A percentile compares a stretch with the other conserved stretches of the same genome.
These are phyloP conservation scores for Jaenimonas drosophilae DNA, from an alignment of 208 protist species.

Conservation along the genomic window DNA sequence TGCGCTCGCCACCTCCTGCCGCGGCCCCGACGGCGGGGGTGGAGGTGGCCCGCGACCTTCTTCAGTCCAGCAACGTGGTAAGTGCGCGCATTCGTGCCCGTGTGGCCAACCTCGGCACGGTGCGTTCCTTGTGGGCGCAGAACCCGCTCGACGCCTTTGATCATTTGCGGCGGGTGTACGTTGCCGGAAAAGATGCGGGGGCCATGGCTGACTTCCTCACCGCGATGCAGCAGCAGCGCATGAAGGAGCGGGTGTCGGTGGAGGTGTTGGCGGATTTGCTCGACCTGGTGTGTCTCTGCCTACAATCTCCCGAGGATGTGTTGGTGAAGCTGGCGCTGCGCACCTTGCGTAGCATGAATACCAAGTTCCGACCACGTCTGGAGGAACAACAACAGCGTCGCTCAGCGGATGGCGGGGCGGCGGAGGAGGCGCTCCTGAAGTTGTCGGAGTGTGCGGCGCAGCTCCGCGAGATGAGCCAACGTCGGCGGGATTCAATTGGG, in stretches of 20 bases:
- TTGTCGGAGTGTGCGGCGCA: slow-evolving; percentile 20
- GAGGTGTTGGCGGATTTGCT: slow-evolving; percentile 43
- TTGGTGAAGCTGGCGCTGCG: slow-evolving; percentile 38
- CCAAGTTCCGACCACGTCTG: slow-evolving; percentile 42
- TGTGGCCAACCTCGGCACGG: slow-evolving; percentile 26
- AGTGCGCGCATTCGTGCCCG: slow-evolving; percentile 27
- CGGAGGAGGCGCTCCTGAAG: slow-evolving; percentile 19
- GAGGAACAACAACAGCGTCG: slow-evolving; percentile 39
- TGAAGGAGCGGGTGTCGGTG: slow-evolving; percentile 53
- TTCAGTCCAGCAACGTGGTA: slow-evolving; percentile 13
- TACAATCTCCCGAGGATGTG: slow-evolving; percentile 30
- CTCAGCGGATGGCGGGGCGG: no score
- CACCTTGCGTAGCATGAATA: slow-evolving; percentile 40
- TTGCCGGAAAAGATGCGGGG: slow-evolving; percentile 40
- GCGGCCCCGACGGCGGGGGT: no score
- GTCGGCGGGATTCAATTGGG: slow-evolving; percentile 37
- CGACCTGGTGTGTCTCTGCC: slow-evolving; percentile 31
- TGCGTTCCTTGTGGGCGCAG: slow-evolving; percentile 45
- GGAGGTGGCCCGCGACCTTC: slow-evolving; percentile 22
- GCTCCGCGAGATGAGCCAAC: no score
- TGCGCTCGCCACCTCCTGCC: no score
- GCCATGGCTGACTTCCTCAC: slow-evolving; percentile 58
- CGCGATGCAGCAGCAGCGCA: slow-evolving; percentile 56
- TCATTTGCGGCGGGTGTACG: slow-evolving; percentile 31
- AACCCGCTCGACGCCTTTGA: slow-evolving; percentile 38